Evolutionary conservation across 495 filamentous ascomycete species (phyloP).

Genomic region (Aspergillus biplanus): DNA sequence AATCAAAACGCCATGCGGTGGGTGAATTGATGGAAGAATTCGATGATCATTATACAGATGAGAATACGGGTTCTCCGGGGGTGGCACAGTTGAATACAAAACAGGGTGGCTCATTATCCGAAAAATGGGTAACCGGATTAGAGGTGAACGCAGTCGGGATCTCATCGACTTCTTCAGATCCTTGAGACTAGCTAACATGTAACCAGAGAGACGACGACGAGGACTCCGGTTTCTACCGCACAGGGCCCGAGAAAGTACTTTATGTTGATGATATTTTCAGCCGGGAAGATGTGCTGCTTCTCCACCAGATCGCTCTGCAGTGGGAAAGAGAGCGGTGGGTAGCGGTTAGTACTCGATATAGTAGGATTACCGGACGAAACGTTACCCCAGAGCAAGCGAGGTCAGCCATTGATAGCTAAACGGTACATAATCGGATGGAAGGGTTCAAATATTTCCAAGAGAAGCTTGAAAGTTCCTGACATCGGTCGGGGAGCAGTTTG

Average conservation of each 20-base stretch:
- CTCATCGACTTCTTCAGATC: background rate
- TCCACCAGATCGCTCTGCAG: conserved; percentile 23
- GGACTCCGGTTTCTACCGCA: background rate
- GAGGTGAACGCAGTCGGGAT: background rate
- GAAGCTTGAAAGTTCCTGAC: no score
- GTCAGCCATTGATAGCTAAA: conserved; percentile 20
- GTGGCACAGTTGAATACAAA: background rate
- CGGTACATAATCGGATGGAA: background rate
- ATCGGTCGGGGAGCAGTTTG: no score
- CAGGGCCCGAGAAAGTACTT: conserved; percentile 13
- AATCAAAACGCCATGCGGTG: background rate
- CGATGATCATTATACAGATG: conserved; percentile 5
- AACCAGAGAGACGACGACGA: conserved; percentile 11
- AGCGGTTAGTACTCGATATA: conserved; percentile 22
- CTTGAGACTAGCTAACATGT: background rate
- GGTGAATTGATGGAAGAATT: background rate
- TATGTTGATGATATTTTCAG: conserved; percentile 23
- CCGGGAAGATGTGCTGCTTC: conserved; percentile 24
- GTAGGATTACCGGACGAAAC: conserved; percentile 21
- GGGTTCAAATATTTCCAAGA: background rate
- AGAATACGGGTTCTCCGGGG: background rate
- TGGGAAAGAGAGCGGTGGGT: conserved; percentile 28
- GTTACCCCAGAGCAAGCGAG: conserved; percentile 28
- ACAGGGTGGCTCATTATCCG: background rate
- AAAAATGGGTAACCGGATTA: background rate